Evolutionary conservation across 2,329 filamentous ascomycete genomes (phyloP).

Genomic region (Helminthosporium solani): DNA sequence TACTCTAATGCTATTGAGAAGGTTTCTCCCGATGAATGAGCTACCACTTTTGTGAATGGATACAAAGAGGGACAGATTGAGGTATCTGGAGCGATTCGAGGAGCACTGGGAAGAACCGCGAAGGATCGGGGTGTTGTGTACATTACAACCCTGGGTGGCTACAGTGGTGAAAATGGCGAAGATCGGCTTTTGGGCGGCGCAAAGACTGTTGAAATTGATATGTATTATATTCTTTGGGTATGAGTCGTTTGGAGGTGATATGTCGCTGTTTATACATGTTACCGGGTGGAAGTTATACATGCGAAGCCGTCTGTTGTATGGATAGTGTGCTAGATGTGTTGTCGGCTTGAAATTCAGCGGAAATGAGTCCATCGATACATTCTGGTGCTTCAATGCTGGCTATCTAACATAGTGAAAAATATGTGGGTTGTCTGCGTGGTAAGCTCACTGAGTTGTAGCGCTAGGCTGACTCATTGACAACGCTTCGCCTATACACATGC

Average conservation of each 20-base stretch:
- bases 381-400: no score
- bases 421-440: no score
- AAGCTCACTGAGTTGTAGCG: no score
- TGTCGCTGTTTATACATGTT: no score
- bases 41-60: not conserved
- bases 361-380: no score
- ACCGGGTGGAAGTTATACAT: no score
- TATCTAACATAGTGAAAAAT: no score
- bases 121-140: conserved; percentile 20
- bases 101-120: conserved; percentile 15
- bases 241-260: not conserved
- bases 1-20: conserved; percentile 7
- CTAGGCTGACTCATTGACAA: no score
- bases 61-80: not conserved
- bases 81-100: conserved; percentile 18
- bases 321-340: no score
- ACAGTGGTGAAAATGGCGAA: conserved; percentile 11
- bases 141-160: conserved; percentile 24
- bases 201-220: conserved; percentile 18
- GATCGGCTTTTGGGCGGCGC: conserved; percentile 23
- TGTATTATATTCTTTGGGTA: conserved; percentile 3
- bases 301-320: no score
- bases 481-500: no score
- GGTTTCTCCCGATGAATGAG: conserved; percentile 3
- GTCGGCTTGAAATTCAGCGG: no score